Conservation (phyloP, 371 early-diverging fungal genomes). For the Sanchytrium tribonematis region DNA sequence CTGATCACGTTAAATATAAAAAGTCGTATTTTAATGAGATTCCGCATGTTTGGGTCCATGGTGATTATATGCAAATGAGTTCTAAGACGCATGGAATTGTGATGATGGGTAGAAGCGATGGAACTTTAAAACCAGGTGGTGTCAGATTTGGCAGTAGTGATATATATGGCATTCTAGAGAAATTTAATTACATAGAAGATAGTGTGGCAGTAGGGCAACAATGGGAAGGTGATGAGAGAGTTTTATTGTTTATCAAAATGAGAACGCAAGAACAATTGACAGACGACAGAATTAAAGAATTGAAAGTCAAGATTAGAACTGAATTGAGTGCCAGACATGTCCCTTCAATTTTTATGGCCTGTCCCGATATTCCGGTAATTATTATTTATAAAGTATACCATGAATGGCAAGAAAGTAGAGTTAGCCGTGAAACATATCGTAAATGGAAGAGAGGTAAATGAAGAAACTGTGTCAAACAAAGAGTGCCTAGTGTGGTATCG, state of each 20-base stretch:
- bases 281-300: constrained; percentile 18
- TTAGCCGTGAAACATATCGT: constrained; percentile 79
- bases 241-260: constrained; percentile 63
- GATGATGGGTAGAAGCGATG: constrained; percentile 81
- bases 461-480: constrained; percentile 49
- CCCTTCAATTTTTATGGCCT: constrained; percentile 52
- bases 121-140: constrained; percentile 81
- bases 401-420: constrained; percentile 90
- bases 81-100: constrained; percentile 61
- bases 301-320: constrained; percentile 41
- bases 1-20: constrained; percentile 34
- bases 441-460: constrained; percentile 24
- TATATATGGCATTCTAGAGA: constrained; percentile 57
- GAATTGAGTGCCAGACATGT: constrained; percentile 74
- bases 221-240: constrained; percentile 55
- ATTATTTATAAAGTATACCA: constrained; percentile 32
- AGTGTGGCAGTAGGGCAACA: constrained; percentile 50
- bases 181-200: constrained; percentile 28
- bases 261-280: constrained; percentile 13
- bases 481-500: constrained; percentile 47
- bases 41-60: constrained; percentile 68
- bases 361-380: constrained; percentile 54
- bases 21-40: constrained; percentile 65
- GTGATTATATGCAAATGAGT: constrained; percentile 66
- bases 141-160: constrained; percentile 85